Evolutionary conservation across 1,284 basidiomycete genomes (phyloP).

Genomic region (Mrakiaceae sp.): DNA sequence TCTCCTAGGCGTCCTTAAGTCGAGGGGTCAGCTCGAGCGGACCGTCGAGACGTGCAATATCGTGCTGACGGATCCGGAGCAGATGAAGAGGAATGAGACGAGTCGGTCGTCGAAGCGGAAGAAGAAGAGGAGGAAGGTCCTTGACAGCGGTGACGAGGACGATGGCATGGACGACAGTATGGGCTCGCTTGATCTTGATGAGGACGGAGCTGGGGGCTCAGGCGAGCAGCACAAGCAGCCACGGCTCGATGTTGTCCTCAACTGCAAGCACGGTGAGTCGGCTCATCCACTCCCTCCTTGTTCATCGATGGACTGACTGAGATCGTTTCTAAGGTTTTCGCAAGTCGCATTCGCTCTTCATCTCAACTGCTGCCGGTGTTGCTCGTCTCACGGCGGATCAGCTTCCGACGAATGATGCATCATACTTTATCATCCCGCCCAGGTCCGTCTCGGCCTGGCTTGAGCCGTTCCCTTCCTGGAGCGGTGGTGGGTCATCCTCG

Average conservation of each 20-base stretch:
- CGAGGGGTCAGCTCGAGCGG: conserved; percentile 1
- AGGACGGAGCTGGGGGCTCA: no score
- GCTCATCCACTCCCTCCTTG: background rate
- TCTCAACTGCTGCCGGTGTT: background rate
- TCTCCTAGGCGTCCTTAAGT: conserved; percentile 7
- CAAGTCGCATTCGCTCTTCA: conserved; percentile 3
- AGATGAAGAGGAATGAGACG: no score
- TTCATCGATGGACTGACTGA: background rate
- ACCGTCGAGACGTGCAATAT: conserved; percentile 1
- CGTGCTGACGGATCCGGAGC: background rate
- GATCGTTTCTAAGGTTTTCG: background rate
- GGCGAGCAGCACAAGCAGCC: no score
- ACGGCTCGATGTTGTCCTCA: no score
- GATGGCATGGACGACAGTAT: background rate
- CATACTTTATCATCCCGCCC: conserved; percentile 4
- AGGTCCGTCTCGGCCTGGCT: conserved; percentile 5
- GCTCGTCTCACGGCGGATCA: background rate
- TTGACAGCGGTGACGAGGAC: background rate
- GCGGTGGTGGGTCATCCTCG: background rate
- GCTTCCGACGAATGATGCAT: background rate
- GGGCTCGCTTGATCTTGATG: no score
- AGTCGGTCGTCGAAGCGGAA: background rate
- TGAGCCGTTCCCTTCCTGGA: conserved; percentile 11
- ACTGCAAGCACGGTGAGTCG: no score
- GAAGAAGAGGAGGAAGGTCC: conserved; percentile 1